Conservation (phyloP, 257 asterid species). For the Nicotiana tomentosiformis region DNA sequence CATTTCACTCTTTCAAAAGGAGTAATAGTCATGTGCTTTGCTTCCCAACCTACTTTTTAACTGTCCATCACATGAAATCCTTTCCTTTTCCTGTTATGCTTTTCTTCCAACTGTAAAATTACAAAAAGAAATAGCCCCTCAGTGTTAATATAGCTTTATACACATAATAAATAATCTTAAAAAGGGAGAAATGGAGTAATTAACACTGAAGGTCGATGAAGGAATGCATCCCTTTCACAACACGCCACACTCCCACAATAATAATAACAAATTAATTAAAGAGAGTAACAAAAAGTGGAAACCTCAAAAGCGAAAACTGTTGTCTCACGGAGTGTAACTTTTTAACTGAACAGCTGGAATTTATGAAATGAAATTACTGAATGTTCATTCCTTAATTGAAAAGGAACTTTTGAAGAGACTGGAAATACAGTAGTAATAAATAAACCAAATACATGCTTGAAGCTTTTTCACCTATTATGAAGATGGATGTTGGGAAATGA, state of each 20-base stretch:
- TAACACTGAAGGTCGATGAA: background rate
- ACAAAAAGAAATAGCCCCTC: background rate
- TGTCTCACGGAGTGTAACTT: background rate
- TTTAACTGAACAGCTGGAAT: background rate
- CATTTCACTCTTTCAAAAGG: background rate
- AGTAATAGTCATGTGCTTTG: slow-evolving; percentile 15
- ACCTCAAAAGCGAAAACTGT: background rate
- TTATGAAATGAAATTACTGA: background rate
- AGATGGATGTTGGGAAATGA: background rate
- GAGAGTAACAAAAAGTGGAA: background rate
- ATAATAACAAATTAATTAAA: background rate
- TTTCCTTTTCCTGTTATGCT: background rate
- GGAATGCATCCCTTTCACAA: background rate
- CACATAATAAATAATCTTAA: background rate
- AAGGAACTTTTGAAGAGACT: background rate
- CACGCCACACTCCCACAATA: background rate
- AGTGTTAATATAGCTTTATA: background rate
- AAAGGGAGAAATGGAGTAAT: background rate
- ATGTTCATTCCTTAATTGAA: background rate
- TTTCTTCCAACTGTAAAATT: slow-evolving; percentile 11
- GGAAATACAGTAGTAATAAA: background rate
- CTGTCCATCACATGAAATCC: slow-evolving; percentile 45
- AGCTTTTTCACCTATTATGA: background rate
- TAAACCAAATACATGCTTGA: background rate
- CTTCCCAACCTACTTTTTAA: slow-evolving; percentile 32